phyloP scores from a whole-genome alignment of 2,329 filamentous ascomycete species.

The Aspergillus arachidicola region DNA sequence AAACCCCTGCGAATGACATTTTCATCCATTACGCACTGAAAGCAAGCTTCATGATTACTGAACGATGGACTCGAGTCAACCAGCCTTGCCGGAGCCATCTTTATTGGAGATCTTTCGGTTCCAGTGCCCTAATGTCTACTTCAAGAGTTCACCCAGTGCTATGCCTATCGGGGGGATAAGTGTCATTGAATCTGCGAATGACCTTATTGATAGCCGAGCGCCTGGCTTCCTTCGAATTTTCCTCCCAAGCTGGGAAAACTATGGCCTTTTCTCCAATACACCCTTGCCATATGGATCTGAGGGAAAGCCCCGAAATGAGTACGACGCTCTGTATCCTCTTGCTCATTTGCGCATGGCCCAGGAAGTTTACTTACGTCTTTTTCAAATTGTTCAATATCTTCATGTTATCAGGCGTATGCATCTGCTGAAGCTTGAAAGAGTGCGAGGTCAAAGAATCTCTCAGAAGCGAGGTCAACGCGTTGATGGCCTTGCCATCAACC shows the following conservation, averaged over 20 bases:
- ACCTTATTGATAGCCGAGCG: conserved; percentile 2
- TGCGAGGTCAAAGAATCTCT: background rate
- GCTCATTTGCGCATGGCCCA: conserved; percentile 2
- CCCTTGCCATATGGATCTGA: background rate
- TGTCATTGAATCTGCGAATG: background rate
- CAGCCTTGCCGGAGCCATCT: background rate
- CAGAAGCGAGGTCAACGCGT: background rate
- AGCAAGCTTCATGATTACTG: background rate
- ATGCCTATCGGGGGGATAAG: background rate
- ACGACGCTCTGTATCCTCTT: background rate
- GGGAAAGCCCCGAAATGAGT: background rate
- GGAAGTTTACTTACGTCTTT: background rate
- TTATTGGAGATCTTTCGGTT: conserved; percentile 3
- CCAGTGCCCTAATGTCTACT: conserved; percentile 3
- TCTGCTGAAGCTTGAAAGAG: background rate
- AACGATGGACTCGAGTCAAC: background rate
- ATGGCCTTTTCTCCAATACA: background rate
- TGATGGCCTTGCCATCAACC: background rate
- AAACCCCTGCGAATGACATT: background rate
- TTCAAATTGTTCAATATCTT: conserved; percentile 2
- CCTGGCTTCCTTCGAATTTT: background rate
- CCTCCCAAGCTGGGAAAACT: background rate
- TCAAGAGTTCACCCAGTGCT: background rate
- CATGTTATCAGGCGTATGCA: conserved; percentile 2
- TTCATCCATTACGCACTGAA: background rate